phyloP scores from a whole-genome alignment of 208 protist species.

The Trypanosoma platydactyli region DNA sequence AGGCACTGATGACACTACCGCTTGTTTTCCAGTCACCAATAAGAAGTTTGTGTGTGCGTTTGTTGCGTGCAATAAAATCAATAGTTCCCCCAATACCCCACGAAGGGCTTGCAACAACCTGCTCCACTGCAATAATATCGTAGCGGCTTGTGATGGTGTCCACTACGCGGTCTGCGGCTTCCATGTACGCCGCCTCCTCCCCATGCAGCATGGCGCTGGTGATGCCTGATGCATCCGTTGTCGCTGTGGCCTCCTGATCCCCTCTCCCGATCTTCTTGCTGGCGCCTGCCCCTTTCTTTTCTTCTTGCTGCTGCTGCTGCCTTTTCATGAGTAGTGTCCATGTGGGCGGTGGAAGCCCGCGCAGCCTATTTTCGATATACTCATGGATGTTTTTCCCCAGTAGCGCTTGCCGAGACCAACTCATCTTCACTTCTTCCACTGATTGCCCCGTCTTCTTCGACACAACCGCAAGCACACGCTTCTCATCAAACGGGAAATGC shows the following conservation, averaged over 20 bases:
- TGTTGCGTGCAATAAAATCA: conserved; percentile 78
- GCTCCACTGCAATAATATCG: conserved; percentile 67
- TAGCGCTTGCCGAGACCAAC: conserved; percentile 76
- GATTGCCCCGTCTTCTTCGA: conserved; percentile 71
- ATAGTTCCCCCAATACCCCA: conserved; percentile 82
- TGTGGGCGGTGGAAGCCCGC: conserved; percentile 61
- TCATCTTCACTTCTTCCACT: conserved; percentile 46
- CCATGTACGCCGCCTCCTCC: conserved; percentile 66
- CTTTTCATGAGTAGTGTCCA: conserved; percentile 51
- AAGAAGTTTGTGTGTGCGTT: conserved; percentile 54
- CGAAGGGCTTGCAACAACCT: conserved; percentile 60
- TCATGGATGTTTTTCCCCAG: conserved; percentile 89
- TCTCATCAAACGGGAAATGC: conserved; percentile 87
- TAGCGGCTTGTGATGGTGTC: conserved; percentile 46
- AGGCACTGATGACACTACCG: conserved; percentile 65
- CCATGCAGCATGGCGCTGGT: conserved; percentile 66
- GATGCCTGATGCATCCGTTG: neutral
- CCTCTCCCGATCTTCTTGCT: neutral
- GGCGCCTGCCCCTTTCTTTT: neutral
- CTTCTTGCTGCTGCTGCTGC: conserved; percentile 35
- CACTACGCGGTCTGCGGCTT: conserved; percentile 63
- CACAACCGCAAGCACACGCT: conserved; percentile 57
- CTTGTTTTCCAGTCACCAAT: conserved; percentile 91
- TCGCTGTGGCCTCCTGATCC: conserved; percentile 11
- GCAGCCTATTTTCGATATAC: conserved; percentile 79